These are phyloP conservation scores for Hygrocybe punicea DNA, from an alignment of 768 basidiomycete genomes.

Conservation along the genomic window DNA sequence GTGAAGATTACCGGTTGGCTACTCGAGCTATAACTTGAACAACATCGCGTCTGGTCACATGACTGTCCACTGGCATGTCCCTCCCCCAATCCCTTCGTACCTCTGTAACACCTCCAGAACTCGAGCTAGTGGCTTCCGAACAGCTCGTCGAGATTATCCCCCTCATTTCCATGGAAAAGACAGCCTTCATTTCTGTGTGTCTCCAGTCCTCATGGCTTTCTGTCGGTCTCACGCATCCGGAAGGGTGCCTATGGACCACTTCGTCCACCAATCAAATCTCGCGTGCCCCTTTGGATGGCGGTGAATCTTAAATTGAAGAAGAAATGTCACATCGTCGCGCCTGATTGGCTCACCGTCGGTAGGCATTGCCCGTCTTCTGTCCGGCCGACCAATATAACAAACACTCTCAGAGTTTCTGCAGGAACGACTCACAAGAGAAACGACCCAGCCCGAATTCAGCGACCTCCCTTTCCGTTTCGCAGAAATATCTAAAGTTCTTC, in stretches of 20 bases:
- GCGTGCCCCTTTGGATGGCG: slow-evolving; percentile 96
- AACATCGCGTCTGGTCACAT: slow-evolving; percentile 30
- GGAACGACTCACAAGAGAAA: slow-evolving; percentile 70
- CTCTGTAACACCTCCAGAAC: slow-evolving; percentile 77
- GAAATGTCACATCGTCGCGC: slow-evolving; percentile 89
- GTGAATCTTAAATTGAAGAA: slow-evolving; percentile 90
- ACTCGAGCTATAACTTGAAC: slow-evolving; percentile 6
- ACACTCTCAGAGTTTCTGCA: slow-evolving; percentile 69
- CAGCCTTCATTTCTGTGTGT: slow-evolving; percentile 84
- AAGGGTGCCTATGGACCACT: slow-evolving; percentile 94
- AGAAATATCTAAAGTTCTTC: slow-evolving; percentile 84
- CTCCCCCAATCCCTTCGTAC: slow-evolving; percentile 67
- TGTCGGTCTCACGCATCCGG: slow-evolving; percentile 12
- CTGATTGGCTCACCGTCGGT: slow-evolving; percentile 88
- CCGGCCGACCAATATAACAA: neutral
- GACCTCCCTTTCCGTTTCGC: slow-evolving; percentile 82
- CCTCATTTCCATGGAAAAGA: slow-evolving; percentile 84
- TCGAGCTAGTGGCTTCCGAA: slow-evolving; percentile 85
- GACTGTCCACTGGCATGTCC: slow-evolving; percentile 54
- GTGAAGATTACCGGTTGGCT: neutral
- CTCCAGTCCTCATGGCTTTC: slow-evolving; percentile 10
- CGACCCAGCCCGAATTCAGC: slow-evolving; percentile 68
- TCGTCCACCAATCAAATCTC: slow-evolving; percentile 76
- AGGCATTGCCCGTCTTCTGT: slow-evolving; percentile 24
- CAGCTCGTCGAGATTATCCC: slow-evolving; percentile 84